phyloP scores from a whole-genome alignment of 2,329 filamentous ascomycete species.

The Sporothrix pseudoabietina region DNA sequence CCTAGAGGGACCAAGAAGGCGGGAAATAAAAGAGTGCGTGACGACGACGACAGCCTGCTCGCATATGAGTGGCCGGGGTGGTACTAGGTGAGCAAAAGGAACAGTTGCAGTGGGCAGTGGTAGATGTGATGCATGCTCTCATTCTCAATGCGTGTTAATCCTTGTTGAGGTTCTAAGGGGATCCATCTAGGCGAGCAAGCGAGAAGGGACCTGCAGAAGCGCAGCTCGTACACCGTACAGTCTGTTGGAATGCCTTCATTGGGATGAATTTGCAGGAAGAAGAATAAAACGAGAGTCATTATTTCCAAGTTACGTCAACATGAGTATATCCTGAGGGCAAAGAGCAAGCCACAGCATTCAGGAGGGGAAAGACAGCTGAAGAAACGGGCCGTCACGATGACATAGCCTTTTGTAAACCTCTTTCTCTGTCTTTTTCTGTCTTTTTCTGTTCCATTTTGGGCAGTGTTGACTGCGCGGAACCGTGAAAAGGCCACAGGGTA shows the following conservation, averaged over 20 bases:
- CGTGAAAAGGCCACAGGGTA: neutral
- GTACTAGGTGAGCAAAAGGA: neutral
- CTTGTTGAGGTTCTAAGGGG: neutral
- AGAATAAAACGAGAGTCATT: neutral
- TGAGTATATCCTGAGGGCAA: neutral
- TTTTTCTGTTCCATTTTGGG: neutral
- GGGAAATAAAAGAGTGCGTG: neutral
- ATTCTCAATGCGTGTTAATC: constrained; percentile 8
- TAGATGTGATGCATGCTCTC: constrained; percentile 4
- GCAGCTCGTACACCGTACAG: neutral
- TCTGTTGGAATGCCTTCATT: neutral
- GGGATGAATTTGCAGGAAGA: neutral
- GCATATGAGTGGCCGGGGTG: neutral
- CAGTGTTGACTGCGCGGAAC: neutral
- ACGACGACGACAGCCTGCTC: neutral
- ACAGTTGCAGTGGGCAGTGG: neutral
- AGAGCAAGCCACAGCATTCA: neutral
- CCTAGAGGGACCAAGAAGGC: neutral
- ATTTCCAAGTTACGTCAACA: neutral
- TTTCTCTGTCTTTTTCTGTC: neutral
- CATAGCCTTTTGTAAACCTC: neutral
- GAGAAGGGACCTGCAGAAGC: neutral
- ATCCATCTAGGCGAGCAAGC: neutral
- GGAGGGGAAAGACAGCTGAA: neutral
- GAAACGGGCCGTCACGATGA: neutral